Base-by-base conservation (phyloP, 1,284 basidiomycete species). In the Microbotryum scabiosae region DNA sequence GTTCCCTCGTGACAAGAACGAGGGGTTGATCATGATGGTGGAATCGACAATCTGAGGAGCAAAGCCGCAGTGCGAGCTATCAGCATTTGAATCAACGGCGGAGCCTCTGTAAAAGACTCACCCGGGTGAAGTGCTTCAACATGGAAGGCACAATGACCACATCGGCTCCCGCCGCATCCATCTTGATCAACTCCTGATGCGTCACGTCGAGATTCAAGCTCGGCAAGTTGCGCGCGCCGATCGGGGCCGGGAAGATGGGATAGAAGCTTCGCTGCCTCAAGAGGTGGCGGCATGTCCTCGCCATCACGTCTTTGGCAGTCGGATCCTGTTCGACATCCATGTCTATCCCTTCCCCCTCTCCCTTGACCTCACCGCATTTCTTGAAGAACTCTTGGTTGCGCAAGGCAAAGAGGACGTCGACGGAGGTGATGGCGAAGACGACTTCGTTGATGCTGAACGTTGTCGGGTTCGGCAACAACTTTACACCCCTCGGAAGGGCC, bases 231-330 rank as follows among this genome's bases (percentile, higher is more conserved):
- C 91, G 89, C 43, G 81, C 79, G 0, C 85, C 79, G 20, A 87
- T 75, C 4, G 94, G 90, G 0, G 85, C 82, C 3, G 94, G 94
- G 73, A 94, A 97, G 50, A 97, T 75, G 0, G 96, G 96, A 74
- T 98, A 99, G 77, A 97, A 96, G 72, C 87, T 90, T 71, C 90
- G 80, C 72, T 98, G 94, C 56, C 87, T 82, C 9, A 97, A 76
- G 7, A 98, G 71, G 70, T 92, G 86, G 21, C 91, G 81, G 64
- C 86, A 86, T 5, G 86, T 75, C 69, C 85, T 85, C 8, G 84
- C 82, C 83, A 97, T 90, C 3, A 81, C 73, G 73, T 97, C 92
- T 9, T 78, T 80, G 7, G 78, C 79, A 2, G 78, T 72, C 46
- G 81, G 81, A 46, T 80, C 80, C 20, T 65, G 66, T 41, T 65